Base-by-base conservation (phyloP, 352 stramenopile genomes). In the Thalassiosira pacifica region DNA sequence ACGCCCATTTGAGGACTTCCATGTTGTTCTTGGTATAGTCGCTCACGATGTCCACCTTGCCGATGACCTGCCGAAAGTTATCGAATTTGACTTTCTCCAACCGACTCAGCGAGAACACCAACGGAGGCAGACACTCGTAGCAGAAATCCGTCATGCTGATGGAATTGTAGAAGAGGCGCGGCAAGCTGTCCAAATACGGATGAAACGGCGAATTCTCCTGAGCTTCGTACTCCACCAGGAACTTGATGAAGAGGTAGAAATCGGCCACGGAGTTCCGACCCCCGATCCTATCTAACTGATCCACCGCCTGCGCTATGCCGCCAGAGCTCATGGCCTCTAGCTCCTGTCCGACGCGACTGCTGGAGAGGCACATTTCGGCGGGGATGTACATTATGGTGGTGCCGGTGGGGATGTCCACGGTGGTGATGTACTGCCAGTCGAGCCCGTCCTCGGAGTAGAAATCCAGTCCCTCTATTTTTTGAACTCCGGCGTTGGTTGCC, bases 81-180 rank as follows among this genome's bases (percentile, higher is more conserved):
- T 86, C 76, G 52, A 79, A 83, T 52, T 86, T 89, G 10, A 89
- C 75, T 18, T 42, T 42, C 27, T 89, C 78, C 9, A 68, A 48
- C 61, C 76, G 34, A 24, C 64, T 71, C 19, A 87, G 66, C 10
- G 69, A 81, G 55, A 86, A 86, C 1, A 89, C 83, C 22, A 89
- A 29, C 22, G 83, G 83, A 10, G 83, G 83, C 18, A 89, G 42
- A 63, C 83, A 89, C 55, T 89, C 83, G 32, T 81, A 85, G 65
- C 86, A 90, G 76, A 91, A 91, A 19, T 88, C 75, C 27, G 83
- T 91, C 88, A 93, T 93, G 68, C 76, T 87, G 8, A 81, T 76
- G n/a, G 71, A 76, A 69, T 88, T 91, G 40, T 72, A 89, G 70
- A 79, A 93, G 8, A 89, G 70, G 24, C 88, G 83, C 8, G 88